These are phyloP conservation scores for Brasenia schreberi DNA, from an alignment of 164 flowering plant genomes.

Conservation along the genomic window DNA sequence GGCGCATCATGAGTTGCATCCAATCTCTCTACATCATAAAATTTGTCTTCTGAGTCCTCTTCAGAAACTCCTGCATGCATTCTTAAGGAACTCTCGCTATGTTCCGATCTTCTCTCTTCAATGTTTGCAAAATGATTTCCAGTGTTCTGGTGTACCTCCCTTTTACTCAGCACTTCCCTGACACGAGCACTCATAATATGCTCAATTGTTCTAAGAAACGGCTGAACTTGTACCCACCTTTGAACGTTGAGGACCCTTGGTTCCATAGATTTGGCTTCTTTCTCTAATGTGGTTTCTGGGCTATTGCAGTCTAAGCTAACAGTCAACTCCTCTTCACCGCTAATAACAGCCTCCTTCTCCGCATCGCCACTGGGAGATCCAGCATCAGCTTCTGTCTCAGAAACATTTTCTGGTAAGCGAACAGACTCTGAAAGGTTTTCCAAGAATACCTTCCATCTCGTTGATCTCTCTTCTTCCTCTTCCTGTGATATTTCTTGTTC, in stretches of 20 bases:
- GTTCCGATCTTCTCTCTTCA: slow-evolving; percentile 14
- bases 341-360: slow-evolving; percentile 15
- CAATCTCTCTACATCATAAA: slow-evolving; percentile 80
- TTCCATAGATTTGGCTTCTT: slow-evolving; percentile 11
- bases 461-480: slow-evolving; percentile 97
- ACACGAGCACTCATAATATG: slow-evolving; percentile 78
- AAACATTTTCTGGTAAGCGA: slow-evolving; percentile 25
- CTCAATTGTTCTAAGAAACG: slow-evolving; percentile 68
- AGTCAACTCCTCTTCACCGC: slow-evolving; percentile 9
- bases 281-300: slow-evolving; percentile 14
- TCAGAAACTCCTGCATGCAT: slow-evolving; percentile 14
- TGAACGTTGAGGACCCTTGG: slow-evolving; percentile 24
- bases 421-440: slow-evolving; percentile 47
- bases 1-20: slow-evolving; percentile 44
- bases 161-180: slow-evolving; percentile 20
- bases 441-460: slow-evolving; percentile 71
- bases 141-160: slow-evolving; percentile 7
- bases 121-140: slow-evolving; percentile 17
- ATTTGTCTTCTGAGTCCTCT: slow-evolving; percentile 83
- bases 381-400: not conserved
- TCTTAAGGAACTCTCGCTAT: not conserved
- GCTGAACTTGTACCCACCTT: slow-evolving; percentile 68
- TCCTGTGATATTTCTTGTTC: slow-evolving; percentile 34
- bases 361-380: not conserved
- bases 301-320: slow-evolving; percentile 1